These are phyloP conservation scores for Pleurotus salmoneostramineus DNA, from an alignment of 768 basidiomycete genomes.

Conservation along the genomic window DNA sequence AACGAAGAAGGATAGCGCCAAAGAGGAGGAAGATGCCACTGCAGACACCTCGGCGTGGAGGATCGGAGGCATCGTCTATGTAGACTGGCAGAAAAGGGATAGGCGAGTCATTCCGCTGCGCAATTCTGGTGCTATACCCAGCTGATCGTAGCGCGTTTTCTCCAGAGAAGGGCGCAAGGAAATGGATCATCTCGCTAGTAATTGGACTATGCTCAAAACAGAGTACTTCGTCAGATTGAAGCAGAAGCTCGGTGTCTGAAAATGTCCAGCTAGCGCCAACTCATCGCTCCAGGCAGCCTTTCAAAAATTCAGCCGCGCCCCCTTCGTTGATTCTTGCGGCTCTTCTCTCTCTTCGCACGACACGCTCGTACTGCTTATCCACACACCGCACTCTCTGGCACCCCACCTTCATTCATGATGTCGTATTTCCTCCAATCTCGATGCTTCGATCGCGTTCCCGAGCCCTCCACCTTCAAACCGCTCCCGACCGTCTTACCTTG, in stretches of 20 bases:
- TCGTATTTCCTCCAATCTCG: neutral
- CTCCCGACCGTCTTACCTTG: neutral
- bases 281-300: conserved; percentile 7
- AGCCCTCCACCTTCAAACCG: neutral
- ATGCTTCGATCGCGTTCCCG: neutral
- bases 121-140: conserved; percentile 2
- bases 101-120: conserved; percentile 28
- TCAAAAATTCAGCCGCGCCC: conserved; percentile 3
- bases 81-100: conserved; percentile 59
- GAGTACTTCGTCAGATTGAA: conserved; percentile 55
- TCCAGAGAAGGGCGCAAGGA: conserved; percentile 52
- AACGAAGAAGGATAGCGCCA: conserved; percentile 29
- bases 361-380: neutral
- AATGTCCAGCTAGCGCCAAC: neutral
- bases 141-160: conserved; percentile 7
- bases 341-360: neutral
- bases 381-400: neutral
- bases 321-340: neutral
- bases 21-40: conserved; percentile 24
- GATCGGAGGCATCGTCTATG: conserved; percentile 42
- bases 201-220: conserved; percentile 46
- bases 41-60: conserved; percentile 45
- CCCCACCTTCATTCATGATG: neutral
- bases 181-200: conserved; percentile 43
- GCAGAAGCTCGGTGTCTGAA: conserved; percentile 49